Evolutionary conservation across 352 stramenopile species (phyloP).

Genomic region (Globisporangium splendens): DNA sequence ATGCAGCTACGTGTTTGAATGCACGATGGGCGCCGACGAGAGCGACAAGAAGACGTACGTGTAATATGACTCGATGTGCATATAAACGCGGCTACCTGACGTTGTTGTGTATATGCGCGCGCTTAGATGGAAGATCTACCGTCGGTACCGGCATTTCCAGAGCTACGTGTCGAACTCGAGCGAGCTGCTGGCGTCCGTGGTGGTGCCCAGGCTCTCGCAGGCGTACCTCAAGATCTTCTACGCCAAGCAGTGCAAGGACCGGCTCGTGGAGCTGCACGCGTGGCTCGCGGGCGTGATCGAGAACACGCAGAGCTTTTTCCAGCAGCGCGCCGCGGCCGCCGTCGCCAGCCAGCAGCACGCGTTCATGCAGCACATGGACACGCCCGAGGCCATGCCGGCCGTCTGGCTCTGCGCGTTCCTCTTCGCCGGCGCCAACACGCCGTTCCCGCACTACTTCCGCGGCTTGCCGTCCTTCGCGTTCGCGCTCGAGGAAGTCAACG

Average conservation of each 20-base stretch:
- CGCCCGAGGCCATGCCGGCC: slow-evolving; percentile 37
- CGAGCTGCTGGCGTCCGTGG: slow-evolving; percentile 49
- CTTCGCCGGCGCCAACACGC: slow-evolving; percentile 65
- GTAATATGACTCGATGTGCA: neutral
- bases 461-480: slow-evolving; percentile 72
- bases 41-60: slow-evolving; percentile 40
- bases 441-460: slow-evolving; percentile 65
- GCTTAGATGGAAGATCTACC: slow-evolving; percentile 77
- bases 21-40: slow-evolving; percentile 30
- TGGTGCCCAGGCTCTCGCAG: slow-evolving; percentile 63
- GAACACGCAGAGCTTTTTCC: slow-evolving; percentile 63
- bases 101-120: neutral
- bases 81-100: too few relatives aligned
- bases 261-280: slow-evolving; percentile 64
- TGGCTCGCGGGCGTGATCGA: slow-evolving; percentile 66
- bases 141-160: slow-evolving; percentile 83
- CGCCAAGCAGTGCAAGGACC: slow-evolving; percentile 73
- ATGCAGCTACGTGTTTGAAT: slow-evolving; percentile 79
- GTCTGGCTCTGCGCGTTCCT: slow-evolving; percentile 68
- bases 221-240: slow-evolving; percentile 81
- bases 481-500: slow-evolving; percentile 66
- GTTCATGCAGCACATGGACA: slow-evolving; percentile 27
- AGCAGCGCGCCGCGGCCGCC: slow-evolving; percentile 16
- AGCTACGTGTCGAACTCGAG: slow-evolving; percentile 63
- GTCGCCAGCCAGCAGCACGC: slow-evolving; percentile 10